Conservation (phyloP, 106 monocot genomes). For the Narthecium ossifragum region DNA sequence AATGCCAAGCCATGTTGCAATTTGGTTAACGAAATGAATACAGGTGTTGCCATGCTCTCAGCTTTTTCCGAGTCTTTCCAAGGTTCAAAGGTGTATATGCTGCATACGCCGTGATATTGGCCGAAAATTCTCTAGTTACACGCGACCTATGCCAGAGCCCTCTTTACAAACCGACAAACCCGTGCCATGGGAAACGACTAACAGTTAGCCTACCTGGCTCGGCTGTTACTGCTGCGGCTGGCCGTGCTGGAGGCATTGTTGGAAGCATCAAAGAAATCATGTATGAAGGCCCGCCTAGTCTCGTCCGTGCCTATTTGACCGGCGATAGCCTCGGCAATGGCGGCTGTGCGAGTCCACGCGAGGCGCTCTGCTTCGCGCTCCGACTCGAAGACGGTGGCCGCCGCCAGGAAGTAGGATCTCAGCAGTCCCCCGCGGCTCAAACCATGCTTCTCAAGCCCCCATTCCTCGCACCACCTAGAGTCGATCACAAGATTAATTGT, state of each 20-base stretch:
- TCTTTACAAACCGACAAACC: too few relatives aligned
- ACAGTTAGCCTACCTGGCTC: too few relatives aligned
- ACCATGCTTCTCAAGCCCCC: constrained; percentile 11
- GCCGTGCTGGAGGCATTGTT: not conserved
- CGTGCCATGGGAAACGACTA: too few relatives aligned
- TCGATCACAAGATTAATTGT: not conserved
- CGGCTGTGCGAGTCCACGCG: constrained; percentile 35
- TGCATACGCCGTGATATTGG: too few relatives aligned
- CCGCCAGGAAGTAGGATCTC: constrained; percentile 57
- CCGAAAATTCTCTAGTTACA: too few relatives aligned
- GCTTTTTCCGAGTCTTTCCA: too few relatives aligned
- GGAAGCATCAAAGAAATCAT: not conserved
- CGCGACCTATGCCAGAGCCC: too few relatives aligned
- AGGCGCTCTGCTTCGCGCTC: constrained; percentile 38
- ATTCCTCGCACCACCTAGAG: constrained; percentile 55
- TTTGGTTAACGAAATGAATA: not conserved
- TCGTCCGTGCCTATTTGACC: too few relatives aligned
- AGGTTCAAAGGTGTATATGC: too few relatives aligned
- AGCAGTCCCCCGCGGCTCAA: constrained; percentile 25
- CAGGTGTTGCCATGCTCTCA: too few relatives aligned
- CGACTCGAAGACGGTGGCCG: constrained; percentile 40
- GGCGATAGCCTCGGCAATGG: constrained; percentile 29
- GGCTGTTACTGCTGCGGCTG: not conserved
- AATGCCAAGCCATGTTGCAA: not conserved
- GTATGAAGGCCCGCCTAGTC: constrained; percentile 4